phyloP scores from a whole-genome alignment of 441 rosid species.

The Aleurites moluccanus region DNA sequence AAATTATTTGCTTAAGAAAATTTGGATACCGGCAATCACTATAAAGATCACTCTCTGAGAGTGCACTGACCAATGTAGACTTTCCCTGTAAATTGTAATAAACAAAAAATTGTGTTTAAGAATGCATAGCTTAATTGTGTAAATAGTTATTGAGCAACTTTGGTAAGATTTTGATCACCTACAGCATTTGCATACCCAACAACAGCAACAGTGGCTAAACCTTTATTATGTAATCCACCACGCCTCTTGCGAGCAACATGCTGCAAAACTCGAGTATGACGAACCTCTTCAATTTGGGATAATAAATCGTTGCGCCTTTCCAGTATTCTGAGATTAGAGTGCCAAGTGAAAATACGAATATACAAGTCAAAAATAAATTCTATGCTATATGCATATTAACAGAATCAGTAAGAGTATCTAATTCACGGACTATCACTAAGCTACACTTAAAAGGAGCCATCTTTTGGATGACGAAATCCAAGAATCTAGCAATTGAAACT shows the following conservation, averaged over 20 bases:
- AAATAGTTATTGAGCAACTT: conserved; percentile 17
- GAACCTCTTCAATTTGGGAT: conserved; percentile 77
- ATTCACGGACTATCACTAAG: no score
- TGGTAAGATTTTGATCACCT: conserved; percentile 39
- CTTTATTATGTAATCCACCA: conserved; percentile 46
- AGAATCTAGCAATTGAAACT: conserved; percentile 4
- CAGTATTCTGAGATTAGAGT: conserved; percentile 51
- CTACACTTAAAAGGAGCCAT: no score
- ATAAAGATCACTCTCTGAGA: conserved; percentile 69
- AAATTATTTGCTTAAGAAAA: conserved; percentile 19
- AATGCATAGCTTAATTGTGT: conserved; percentile 4
- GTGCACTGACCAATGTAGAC: conserved; percentile 74
- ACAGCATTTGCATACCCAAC: conserved; percentile 98
- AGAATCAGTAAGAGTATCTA: no score
- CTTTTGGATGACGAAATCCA: no score
- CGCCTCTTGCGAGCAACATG: conserved; percentile 76
- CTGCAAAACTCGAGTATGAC: conserved; percentile 83
- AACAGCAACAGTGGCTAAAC: conserved; percentile 76
- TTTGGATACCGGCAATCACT: conserved; percentile 70
- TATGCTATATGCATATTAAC: no score
- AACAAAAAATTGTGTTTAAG: background rate
- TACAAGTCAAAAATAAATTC: background rate
- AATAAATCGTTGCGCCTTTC: conserved; percentile 63
- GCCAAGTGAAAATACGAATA: conserved; percentile 20
- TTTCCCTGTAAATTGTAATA: conserved; percentile 59